phyloP scores from a whole-genome alignment of 768 basidiomycete genomes.

The Brasilioporus rufonigricans region DNA sequence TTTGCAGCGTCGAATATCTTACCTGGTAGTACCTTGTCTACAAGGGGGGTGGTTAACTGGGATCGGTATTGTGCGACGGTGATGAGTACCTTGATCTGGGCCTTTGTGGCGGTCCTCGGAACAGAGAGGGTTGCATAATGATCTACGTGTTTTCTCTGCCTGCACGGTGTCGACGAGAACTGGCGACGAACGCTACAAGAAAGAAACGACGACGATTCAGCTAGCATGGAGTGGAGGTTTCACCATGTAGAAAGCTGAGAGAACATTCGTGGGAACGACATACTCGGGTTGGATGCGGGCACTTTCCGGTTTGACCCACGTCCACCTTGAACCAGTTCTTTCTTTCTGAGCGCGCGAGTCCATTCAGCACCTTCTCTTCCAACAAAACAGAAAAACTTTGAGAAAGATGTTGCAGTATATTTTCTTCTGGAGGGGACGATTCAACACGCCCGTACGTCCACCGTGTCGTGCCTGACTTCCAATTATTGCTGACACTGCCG shows the following conservation, averaged over 20 bases:
- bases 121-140: slow-evolving; percentile 30
- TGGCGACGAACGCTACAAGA: slow-evolving; percentile 1
- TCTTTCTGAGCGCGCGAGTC: not conserved
- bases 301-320: slow-evolving; percentile 26
- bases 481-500: not conserved
- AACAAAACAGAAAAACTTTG: not conserved
- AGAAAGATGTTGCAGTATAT: slow-evolving; percentile 23
- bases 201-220: not conserved
- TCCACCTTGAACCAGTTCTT: not conserved
- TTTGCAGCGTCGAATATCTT: not conserved
- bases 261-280: slow-evolving; percentile 26
- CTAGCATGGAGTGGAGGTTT: not conserved
- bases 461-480: not conserved
- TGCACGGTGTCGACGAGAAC: slow-evolving; percentile 22
- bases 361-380: not conserved
- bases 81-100: slow-evolving; percentile 31
- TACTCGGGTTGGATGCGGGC: not conserved
- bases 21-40: slow-evolving; percentile 34
- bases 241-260: not conserved
- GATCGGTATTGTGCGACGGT: not conserved
- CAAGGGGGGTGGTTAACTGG: not conserved
- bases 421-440: slow-evolving; percentile 27
- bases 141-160: slow-evolving; percentile 16
- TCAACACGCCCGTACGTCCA: slow-evolving; percentile 28
- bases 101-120: slow-evolving; percentile 29